Conservation (phyloP, 2,329 filamentous ascomycete genomes). For the Aspergillus sclerotialis region DNA sequence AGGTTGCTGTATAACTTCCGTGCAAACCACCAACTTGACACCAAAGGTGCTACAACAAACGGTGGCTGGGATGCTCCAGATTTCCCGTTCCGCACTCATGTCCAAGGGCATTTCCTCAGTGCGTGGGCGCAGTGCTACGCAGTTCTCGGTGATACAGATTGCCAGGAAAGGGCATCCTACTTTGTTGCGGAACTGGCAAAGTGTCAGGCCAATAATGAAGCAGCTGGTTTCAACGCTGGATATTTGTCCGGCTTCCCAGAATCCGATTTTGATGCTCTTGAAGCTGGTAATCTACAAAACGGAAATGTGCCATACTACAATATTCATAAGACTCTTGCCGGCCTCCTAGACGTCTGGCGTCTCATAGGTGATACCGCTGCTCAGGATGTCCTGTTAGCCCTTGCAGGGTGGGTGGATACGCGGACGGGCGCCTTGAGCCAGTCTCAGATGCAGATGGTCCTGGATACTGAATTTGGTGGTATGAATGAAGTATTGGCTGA, state of each 20-base stretch:
- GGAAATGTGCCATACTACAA: constrained; percentile 51
- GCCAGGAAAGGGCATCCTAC: constrained; percentile 39
- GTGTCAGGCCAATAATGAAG: constrained; percentile 45
- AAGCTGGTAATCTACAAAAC: constrained; percentile 38
- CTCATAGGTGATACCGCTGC: constrained; percentile 38
- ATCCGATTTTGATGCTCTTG: constrained; percentile 42
- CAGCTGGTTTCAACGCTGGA: constrained; percentile 38
- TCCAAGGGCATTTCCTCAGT: constrained; percentile 46
- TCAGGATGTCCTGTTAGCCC: constrained; percentile 36
- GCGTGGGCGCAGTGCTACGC: constrained; percentile 47
- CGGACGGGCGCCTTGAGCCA: constrained; percentile 40
- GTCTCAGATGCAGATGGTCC: constrained; percentile 42
- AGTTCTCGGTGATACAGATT: constrained; percentile 35
- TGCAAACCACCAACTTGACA: constrained; percentile 40
- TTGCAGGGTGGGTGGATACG: constrained; percentile 45
- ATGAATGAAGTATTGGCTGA: constrained; percentile 49
- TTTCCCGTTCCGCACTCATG: constrained; percentile 48
- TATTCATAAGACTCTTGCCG: constrained; percentile 49
- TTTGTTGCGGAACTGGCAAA: constrained; percentile 45
- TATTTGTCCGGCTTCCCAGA: constrained; percentile 50
- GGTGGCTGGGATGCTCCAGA: constrained; percentile 50
- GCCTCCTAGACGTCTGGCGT: constrained; percentile 46
- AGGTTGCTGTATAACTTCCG: constrained; percentile 46
- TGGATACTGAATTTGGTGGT: constrained; percentile 47
- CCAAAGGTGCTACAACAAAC: constrained; percentile 39